Evolutionary conservation across 345 rosid species (phyloP), one percentile per base, ranked within the genome.

Genomic region (Pelargonium nanum): DNA sequence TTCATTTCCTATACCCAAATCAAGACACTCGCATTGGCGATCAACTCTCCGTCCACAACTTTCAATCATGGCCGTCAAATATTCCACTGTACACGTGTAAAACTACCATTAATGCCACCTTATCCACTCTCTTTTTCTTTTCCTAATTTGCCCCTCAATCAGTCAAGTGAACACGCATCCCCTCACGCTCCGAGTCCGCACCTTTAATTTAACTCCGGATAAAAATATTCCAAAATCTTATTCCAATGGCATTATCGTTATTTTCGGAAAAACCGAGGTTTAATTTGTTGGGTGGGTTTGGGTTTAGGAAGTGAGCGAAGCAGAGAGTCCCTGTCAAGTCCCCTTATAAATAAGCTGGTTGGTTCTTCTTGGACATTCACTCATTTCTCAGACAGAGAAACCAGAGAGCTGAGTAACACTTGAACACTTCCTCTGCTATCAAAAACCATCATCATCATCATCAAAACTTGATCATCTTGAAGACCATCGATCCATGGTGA

Each of bases 391-490:
- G 48, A 59, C 24, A 70, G 59, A 52, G 58, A 10, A 24, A 3
- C 6, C 9, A 22, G 22, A 60, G 59, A 52, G 9, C 6, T 24
- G 40, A 56, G 68, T 24, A 26, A 25, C 55, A 55, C 59, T 44
- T 7, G 21, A 55, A 55, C n/a, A n/a, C n/a, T n/a, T n/a, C n/a
- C n/a, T n/a, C n/a, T n/a, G 4, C 53, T 1, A 9, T 1, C 3
- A 48, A 48, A 3, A 3, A 44, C 22, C 9, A n/a, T 26, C 25
- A 12, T 22, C 19, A 60, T 22, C 22, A 65, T 40, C 59, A 59
- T 32, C 1, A 50, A 32, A 58, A 34, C 55, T 32, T 26, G 62
- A 55, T 56, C 80, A 75, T 55, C 63, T n/a, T n/a, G n/a, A n/a
- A n/a, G n/a, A n/a, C n/a, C n/a, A n/a, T n/a, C n/a, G n/a, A n/a